phyloP scores from a whole-genome alignment of 2,329 filamentous ascomycete species.

The Alternaria triticina region DNA sequence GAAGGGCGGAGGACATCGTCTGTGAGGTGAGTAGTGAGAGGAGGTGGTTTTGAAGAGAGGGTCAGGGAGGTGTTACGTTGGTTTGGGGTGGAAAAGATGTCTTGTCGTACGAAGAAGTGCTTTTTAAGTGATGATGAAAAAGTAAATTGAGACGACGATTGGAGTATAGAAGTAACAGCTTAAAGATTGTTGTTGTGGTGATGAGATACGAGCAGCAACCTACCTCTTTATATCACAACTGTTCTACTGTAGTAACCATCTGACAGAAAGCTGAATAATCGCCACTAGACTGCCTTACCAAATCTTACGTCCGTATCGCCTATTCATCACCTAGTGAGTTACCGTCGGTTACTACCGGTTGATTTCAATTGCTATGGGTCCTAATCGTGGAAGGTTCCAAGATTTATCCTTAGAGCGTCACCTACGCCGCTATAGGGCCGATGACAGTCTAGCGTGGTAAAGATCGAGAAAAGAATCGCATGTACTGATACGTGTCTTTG shows the following conservation, averaged over 20 bases:
- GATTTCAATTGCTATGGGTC: neutral
- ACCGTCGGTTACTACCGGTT: neutral
- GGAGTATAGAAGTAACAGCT: too few species aligned
- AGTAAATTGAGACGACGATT: too few species aligned
- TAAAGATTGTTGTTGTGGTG: too few species aligned
- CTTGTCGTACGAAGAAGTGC: too few species aligned
- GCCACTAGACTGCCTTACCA: neutral
- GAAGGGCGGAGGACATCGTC: neutral
- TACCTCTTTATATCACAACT: neutral
- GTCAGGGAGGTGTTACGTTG: too few species aligned
- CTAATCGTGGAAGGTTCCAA: neutral
- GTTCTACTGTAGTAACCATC: neutral
- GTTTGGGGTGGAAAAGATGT: neutral
- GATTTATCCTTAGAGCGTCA: neutral
- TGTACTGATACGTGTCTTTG: neutral
- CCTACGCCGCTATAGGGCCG: neutral
- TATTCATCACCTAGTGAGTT: neutral
- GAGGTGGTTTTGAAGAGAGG: neutral
- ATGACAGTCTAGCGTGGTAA: neutral
- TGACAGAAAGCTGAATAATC: neutral
- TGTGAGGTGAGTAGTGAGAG: neutral
- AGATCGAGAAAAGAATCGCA: conserved; percentile 2
- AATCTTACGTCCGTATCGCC: neutral
- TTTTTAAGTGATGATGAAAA: too few species aligned
- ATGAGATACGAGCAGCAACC: neutral